Conservation (phyloP, 805 yeast species). For the Schwanniomyces yamadae region DNA sequence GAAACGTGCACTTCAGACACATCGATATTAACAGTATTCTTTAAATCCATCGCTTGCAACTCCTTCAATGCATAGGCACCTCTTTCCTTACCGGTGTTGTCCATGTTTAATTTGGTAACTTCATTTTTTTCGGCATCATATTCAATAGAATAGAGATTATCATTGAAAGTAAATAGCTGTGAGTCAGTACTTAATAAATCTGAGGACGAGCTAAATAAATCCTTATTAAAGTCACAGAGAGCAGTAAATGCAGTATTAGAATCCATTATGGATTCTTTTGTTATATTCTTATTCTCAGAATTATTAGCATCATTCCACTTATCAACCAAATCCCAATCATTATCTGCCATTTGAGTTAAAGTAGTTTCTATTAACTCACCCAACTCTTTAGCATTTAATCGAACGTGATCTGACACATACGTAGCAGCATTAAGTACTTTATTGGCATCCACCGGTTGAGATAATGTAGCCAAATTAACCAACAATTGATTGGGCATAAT, state of each 20-base stretch:
- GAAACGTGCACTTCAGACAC: not conserved
- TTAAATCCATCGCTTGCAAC: slow-evolving; percentile 12
- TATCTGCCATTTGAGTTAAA: slow-evolving; percentile 29
- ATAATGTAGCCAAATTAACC: slow-evolving; percentile 54
- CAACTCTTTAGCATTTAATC: slow-evolving; percentile 56
- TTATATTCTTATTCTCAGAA: slow-evolving; percentile 16
- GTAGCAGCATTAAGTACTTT: slow-evolving; percentile 51
- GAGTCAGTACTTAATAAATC: slow-evolving; percentile 12
- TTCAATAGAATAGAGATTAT: slow-evolving; percentile 14
- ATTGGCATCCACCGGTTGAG: slow-evolving; percentile 54
- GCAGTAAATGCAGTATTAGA: slow-evolving; percentile 8
- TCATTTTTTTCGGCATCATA: slow-evolving; percentile 12
- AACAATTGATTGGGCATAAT: slow-evolving; percentile 81
- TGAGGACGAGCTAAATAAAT: slow-evolving; percentile 7
- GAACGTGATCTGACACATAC: slow-evolving; percentile 52
- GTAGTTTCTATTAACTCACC: slow-evolving; percentile 55
- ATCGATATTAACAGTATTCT: slow-evolving; percentile 5
- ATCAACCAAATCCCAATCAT: slow-evolving; percentile 38
- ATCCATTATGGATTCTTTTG: slow-evolving; percentile 7
- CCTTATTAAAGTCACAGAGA: slow-evolving; percentile 10
- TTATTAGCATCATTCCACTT: slow-evolving; percentile 18
- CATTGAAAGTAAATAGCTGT: slow-evolving; percentile 14
- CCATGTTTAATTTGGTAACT: slow-evolving; percentile 17
- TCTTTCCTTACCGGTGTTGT: slow-evolving; percentile 15
- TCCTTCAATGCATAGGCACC: slow-evolving; percentile 11